Base-by-base conservation (phyloP, 2,329 filamentous ascomycete species). In the Lecanicillium sp. region DNA sequence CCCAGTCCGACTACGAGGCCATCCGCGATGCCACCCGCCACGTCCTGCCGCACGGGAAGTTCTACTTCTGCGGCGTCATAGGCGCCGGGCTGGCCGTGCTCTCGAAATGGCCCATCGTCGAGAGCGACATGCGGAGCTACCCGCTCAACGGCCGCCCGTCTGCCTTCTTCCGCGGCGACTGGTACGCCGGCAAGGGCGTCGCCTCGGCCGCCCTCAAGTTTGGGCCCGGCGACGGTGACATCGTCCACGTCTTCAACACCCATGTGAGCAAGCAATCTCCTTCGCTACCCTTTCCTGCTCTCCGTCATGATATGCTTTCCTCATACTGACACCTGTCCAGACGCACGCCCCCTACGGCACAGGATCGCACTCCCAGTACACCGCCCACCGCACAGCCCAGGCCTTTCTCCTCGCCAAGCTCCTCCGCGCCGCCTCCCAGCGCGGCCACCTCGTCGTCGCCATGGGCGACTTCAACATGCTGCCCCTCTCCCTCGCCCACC, bases 401-500 rank as follows among this genome's bases (percentile, higher is more conserved):
- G 86, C 90, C 42, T 98, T 93, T 93, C 87, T 96, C 63, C 87
- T 96, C 50, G 79, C 90, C 45, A 95, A 95, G 65, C 75, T 95
- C 37, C 85, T 96, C 70, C 83, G 87, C 41, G 86, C 80, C 50
- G 90, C 91, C 37, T 78, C 83, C 1, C 86, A 90, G 56, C 75
- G 85, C 12, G 89, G 90, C 6, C 87, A 91, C 62, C 74, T 97
- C 24, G 90, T 90, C 44, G 72, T 97, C 36, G 90, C 84, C 5
- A 71, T 95, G 46, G 93, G 93, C 21, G 93, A 97, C 70, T 96
- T 97, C 71, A 97, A 97, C 69, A 95, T 95, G 86, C 73, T 89
- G n/a, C 93, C 93, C 1, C 68, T 85, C 33, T 94, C 88, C 21
- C 79, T 95, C 52, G 84, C 87, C 26, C 88, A 97, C 68, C 79